Base-by-base conservation (phyloP, 129 eudicot genomes). In the Tagetes patula region DNA sequence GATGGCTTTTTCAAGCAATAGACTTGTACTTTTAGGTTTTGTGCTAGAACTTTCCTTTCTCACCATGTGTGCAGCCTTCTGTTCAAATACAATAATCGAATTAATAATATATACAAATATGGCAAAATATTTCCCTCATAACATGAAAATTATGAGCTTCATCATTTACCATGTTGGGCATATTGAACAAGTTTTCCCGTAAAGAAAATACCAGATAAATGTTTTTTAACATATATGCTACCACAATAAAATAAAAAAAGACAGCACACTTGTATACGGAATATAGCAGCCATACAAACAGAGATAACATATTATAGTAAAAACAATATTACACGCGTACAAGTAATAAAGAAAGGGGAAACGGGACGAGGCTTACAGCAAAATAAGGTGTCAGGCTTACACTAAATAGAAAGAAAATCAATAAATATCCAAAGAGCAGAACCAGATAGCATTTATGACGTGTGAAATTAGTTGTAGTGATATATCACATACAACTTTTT, bases 1-100 rank as follows among this genome's bases (percentile, higher is more conserved):
- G 41, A 95, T 80, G 74, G 99, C 91, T 79, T 86, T 95, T 47
- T 95, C 99, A 76, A 95, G 90, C 93, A 85, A 43, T 45, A 62
- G 2, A 55, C 13, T 71, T 54, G 90, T 52, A 75, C 77, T 72
- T 80, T 79, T 90, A 55, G 87, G 83, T 69, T 82, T 88, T 14
- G 78, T 81, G 70, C 80, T 82, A 47, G 96, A 94, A 63, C 96
- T 89, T 77, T 94, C 96, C 85, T 88, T 95, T 81, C 85, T 82
- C 78, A 73, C 89, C 68, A 39, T 40, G 42, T 36, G 77, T n/a
- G 89, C 69, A 75, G 34, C 72, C 84, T 85, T 88, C 97, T 90
- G 96, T 79, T 67, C 42, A 4, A 74, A 76, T 64, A 53, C n/a
- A 69, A 62, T 30, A 75, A 43, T 36, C 27, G 31, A 27, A 41